Percentiles rank a stretch among this genome's conserved stretches.
phyloP scores from a whole-genome alignment of 352 stramenopile genomes.

The Phytophthora crassamura region DNA sequence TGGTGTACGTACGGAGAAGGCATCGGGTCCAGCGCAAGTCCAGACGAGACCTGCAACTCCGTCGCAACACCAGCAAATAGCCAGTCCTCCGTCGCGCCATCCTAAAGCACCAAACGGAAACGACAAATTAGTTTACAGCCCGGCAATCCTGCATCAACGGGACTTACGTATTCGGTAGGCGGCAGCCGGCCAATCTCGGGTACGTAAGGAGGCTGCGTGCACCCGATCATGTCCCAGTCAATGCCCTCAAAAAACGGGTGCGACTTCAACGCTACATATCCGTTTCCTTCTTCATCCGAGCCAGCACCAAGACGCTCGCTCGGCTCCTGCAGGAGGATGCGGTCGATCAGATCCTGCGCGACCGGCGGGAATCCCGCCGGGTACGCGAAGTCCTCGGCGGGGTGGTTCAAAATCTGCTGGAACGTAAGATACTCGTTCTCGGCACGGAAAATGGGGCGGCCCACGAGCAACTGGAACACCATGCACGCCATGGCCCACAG shows the following conservation, averaged over 20 bases:
- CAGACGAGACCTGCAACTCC: conserved; percentile 87
- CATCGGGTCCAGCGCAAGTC: conserved; percentile 66
- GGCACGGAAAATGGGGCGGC: conserved; percentile 84
- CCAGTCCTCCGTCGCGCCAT: conserved; percentile 90
- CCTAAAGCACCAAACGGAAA: conserved; percentile 40
- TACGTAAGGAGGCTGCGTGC: conserved; percentile 60
- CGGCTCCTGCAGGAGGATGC: conserved; percentile 80
- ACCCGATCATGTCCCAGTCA: conserved; percentile 69
- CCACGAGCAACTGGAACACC: conserved; percentile 91
- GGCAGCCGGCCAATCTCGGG: conserved; percentile 66
- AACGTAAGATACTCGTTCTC: conserved; percentile 94
- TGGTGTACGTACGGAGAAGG: conserved; percentile 59
- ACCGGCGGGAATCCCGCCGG: conserved; percentile 62
- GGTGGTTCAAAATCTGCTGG: conserved; percentile 89
- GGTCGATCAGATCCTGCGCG: conserved; percentile 78
- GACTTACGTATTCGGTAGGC: conserved; percentile 70
- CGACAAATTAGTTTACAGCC: conserved; percentile 1
- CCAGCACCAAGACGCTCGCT: conserved; percentile 74
- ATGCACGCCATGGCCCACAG: conserved; percentile 93
- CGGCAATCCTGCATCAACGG: conserved; percentile 2
- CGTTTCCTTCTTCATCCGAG: conserved; percentile 76
- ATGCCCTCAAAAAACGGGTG: conserved; percentile 89
- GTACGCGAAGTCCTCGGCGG: conserved; percentile 80
- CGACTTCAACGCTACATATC: conserved; percentile 72
- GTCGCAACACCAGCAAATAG: conserved; percentile 88